These are phyloP conservation scores for Epichloe festucae DNA, from an alignment of 2,329 filamentous ascomycete genomes.

Conservation along the genomic window DNA sequence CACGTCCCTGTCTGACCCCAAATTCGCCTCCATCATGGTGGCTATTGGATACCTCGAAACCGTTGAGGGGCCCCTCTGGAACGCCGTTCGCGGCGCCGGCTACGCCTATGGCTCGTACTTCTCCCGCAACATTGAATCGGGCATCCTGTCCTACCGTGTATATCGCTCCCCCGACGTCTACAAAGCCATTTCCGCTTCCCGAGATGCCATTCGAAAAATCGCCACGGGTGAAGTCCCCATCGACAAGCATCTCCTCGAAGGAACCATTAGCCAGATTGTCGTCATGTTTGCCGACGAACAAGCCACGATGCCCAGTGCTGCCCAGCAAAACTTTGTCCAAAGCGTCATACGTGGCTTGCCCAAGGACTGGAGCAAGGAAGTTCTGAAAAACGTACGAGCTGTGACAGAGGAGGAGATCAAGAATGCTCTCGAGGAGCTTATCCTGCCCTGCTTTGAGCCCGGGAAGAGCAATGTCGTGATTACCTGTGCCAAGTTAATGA, in stretches of 20 bases:
- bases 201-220: conserved; percentile 61
- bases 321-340: conserved; percentile 69
- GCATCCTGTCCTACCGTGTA: conserved; percentile 70
- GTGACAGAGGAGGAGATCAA: conserved; percentile 69
- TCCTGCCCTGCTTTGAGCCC: conserved; percentile 70
- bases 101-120: conserved; percentile 85
- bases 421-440: conserved; percentile 56
- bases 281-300: conserved; percentile 79
- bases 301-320: conserved; percentile 69
- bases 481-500: conserved; percentile 75
- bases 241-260: conserved; percentile 73
- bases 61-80: conserved; percentile 90
- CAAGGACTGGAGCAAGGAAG: conserved; percentile 63
- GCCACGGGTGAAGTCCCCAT: conserved; percentile 59
- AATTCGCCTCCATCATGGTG: conserved; percentile 73
- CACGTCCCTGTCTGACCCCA: conserved; percentile 60
- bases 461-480: conserved; percentile 74
- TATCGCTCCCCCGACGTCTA: conserved; percentile 83
- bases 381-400: conserved; percentile 63
- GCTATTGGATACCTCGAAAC: conserved; percentile 84
- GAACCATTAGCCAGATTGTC: conserved; percentile 81
- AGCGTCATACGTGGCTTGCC: conserved; percentile 66
- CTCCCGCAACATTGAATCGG: conserved; percentile 62
- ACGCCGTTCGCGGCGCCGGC: conserved; percentile 80
- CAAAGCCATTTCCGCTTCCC: conserved; percentile 71